Conservation (phyloP, 805 yeast species). For the Starmerella tilneyi region DNA sequence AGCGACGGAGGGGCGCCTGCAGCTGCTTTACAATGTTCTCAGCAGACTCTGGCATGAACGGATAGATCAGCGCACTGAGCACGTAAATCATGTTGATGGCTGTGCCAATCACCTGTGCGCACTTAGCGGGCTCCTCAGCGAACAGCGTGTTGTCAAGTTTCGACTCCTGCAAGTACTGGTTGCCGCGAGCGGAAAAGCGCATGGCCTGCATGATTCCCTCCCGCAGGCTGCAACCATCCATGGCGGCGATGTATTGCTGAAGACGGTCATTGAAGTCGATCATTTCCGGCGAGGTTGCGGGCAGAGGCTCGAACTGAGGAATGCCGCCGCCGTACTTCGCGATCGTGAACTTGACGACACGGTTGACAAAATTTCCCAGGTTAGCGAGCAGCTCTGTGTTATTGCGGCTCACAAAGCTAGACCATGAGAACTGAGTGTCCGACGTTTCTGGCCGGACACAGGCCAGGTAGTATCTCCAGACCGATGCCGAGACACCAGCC, state of each 20-base stretch:
- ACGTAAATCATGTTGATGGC: slow-evolving; percentile 82
- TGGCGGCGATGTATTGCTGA: slow-evolving; percentile 49
- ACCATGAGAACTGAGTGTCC: slow-evolving; percentile 97
- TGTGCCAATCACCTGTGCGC: slow-evolving; percentile 87
- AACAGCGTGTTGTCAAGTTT: slow-evolving; percentile 82
- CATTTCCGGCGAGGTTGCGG: slow-evolving; percentile 31
- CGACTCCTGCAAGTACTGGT: slow-evolving; percentile 89
- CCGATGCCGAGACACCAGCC: slow-evolving; percentile 81
- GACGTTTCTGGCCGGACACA: slow-evolving; percentile 89
- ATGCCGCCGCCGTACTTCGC: slow-evolving; percentile 89
- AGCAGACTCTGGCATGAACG: slow-evolving; percentile 83
- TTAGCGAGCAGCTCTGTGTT: slow-evolving; percentile 90
- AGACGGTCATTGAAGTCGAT: slow-evolving; percentile 56
- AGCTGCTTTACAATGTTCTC: slow-evolving; percentile 62
- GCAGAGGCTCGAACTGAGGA: slow-evolving; percentile 51
- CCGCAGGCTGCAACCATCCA: slow-evolving; percentile 67
- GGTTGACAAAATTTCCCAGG: slow-evolving; percentile 91
- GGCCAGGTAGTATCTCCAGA: slow-evolving; percentile 94
- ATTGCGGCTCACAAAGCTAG: slow-evolving; percentile 85
- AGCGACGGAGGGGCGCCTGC: slow-evolving; percentile 68
- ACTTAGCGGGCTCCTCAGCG: slow-evolving; percentile 60
- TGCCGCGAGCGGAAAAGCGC: slow-evolving; percentile 87
- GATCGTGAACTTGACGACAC: slow-evolving; percentile 77
- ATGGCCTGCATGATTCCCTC: slow-evolving; percentile 86
- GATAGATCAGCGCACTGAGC: slow-evolving; percentile 70